Percentiles rank a stretch among this genome's conserved stretches.
These are phyloP conservation scores for Galerina marginata DNA, from an alignment of 768 basidiomycete species.

Conservation along the genomic window DNA sequence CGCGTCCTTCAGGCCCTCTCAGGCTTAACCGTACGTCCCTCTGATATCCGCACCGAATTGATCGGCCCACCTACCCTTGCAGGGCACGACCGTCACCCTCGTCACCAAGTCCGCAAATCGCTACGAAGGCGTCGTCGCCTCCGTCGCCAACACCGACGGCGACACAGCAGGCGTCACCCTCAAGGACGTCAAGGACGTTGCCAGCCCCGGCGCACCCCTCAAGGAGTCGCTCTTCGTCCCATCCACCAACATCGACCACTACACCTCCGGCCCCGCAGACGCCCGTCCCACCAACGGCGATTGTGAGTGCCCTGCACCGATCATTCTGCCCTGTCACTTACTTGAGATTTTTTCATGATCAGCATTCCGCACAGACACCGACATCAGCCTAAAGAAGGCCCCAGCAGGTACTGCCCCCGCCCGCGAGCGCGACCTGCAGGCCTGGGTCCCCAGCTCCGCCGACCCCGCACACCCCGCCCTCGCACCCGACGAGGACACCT, in stretches of 20 bases:
- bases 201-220: slow-evolving; percentile 67
- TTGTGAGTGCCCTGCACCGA: slow-evolving; percentile 51
- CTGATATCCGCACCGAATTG: not conserved
- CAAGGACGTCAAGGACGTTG: slow-evolving; percentile 78
- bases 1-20: slow-evolving; percentile 67
- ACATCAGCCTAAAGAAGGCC: slow-evolving; percentile 68
- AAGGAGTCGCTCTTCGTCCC: slow-evolving; percentile 75
- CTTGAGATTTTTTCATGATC: not conserved
- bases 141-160: slow-evolving; percentile 62
- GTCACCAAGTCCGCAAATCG: slow-evolving; percentile 71
- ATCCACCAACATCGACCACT: slow-evolving; percentile 73
- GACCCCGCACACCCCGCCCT: slow-evolving; percentile 31
- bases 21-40: slow-evolving; percentile 69
- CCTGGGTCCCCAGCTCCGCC: slow-evolving; percentile 67
- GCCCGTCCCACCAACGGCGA: slow-evolving; percentile 72
- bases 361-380: slow-evolving; percentile 86
- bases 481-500: slow-evolving; percentile 53
- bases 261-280: slow-evolving; percentile 77
- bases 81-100: slow-evolving; percentile 86
- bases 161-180: slow-evolving; percentile 76
- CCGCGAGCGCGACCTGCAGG: slow-evolving; percentile 81
- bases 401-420: slow-evolving; percentile 20
- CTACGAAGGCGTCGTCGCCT: slow-evolving; percentile 73
- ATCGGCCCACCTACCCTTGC: slow-evolving; percentile 13
- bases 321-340: slow-evolving; percentile 6